These are phyloP conservation scores for Coemansia sp. DNA, from an alignment of 192 early-diverging fungal genomes.

Conservation along the genomic window DNA sequence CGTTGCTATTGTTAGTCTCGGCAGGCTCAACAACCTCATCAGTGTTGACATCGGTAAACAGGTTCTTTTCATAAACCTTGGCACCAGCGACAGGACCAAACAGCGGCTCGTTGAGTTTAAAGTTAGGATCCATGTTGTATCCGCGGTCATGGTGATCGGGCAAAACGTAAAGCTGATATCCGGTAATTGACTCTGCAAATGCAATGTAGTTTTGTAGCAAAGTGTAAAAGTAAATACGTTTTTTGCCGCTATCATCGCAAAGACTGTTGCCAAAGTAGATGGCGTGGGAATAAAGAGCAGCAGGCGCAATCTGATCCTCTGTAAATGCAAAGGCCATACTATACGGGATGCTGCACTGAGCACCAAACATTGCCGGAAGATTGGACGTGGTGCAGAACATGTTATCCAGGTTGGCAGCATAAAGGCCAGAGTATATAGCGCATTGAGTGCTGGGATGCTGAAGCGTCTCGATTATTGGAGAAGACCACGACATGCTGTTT, in stretches of 20 bases:
- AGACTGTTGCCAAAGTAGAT: slow-evolving; percentile 11
- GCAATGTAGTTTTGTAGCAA: slow-evolving; percentile 16
- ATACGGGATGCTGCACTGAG: slow-evolving; percentile 18
- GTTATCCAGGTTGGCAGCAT: slow-evolving; percentile 18
- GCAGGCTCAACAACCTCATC: background rate
- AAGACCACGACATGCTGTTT: slow-evolving; percentile 5
- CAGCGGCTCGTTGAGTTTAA: background rate
- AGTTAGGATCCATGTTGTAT: slow-evolving; percentile 6
- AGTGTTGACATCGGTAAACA: background rate
- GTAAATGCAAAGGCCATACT: slow-evolving; percentile 15
- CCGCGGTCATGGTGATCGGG: slow-evolving; percentile 4
- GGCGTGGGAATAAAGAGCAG: slow-evolving; percentile 22
- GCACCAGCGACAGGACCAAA: slow-evolving; percentile 7
- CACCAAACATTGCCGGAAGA: slow-evolving; percentile 1
- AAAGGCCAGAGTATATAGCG: slow-evolving; percentile 11
- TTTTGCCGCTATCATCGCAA: slow-evolving; percentile 10
- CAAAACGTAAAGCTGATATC: slow-evolving; percentile 3
- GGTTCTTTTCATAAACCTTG: background rate
- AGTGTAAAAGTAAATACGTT: slow-evolving; percentile 19
- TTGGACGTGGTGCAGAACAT: slow-evolving; percentile 24
- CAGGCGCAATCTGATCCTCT: slow-evolving; percentile 11
- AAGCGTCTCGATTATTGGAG: slow-evolving; percentile 4
- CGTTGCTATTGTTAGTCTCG: background rate
- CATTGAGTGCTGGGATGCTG: slow-evolving; percentile 12
- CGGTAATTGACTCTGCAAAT: slow-evolving; percentile 20